Percentiles rank a stretch among this genome's conserved stretches.
Conservation (phyloP, 2,329 filamentous ascomycete species). For the Dothideomycetes sp. region DNA sequence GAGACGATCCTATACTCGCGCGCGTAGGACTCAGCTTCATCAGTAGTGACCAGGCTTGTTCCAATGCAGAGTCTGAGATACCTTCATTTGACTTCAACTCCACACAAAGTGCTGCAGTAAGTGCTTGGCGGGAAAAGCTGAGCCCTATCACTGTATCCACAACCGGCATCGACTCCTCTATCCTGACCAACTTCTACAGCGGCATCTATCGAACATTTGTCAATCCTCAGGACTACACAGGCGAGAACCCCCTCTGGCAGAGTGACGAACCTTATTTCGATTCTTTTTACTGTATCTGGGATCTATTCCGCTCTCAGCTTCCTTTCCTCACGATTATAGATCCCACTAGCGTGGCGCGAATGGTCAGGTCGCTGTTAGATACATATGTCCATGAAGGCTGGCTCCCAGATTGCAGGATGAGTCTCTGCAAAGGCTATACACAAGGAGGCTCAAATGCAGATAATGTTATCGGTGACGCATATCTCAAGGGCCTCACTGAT, state of each 20-base stretch:
- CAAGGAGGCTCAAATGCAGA: slow-evolving; percentile 63
- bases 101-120: slow-evolving; percentile 31
- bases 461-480: slow-evolving; percentile 62
- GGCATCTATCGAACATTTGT: slow-evolving; percentile 60
- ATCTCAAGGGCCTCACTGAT: slow-evolving; percentile 55
- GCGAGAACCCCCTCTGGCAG: slow-evolving; percentile 57
- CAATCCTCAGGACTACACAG: slow-evolving; percentile 58
- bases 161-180: slow-evolving; percentile 21
- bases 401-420: slow-evolving; percentile 44
- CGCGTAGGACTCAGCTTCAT: slow-evolving; percentile 62
- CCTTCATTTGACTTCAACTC: slow-evolving; percentile 52
- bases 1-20: slow-evolving; percentile 40
- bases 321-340: slow-evolving; percentile 55
- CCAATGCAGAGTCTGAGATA: slow-evolving; percentile 58
- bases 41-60: slow-evolving; percentile 52
- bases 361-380: slow-evolving; percentile 56
- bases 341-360: slow-evolving; percentile 51
- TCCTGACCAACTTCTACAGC: slow-evolving; percentile 36
- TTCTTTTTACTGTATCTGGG: slow-evolving; percentile 61
- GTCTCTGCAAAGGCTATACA: slow-evolving; percentile 19
- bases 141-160: slow-evolving; percentile 26
- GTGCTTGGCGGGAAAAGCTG: slow-evolving; percentile 29
- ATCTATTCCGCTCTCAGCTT: slow-evolving; percentile 52
- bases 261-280: slow-evolving; percentile 59
- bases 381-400: slow-evolving; percentile 60